Percentiles rank a stretch among this genome's conserved stretches.
Conservation (phyloP, 805 yeast genomes). For the Wickerhamiella azyma region DNA sequence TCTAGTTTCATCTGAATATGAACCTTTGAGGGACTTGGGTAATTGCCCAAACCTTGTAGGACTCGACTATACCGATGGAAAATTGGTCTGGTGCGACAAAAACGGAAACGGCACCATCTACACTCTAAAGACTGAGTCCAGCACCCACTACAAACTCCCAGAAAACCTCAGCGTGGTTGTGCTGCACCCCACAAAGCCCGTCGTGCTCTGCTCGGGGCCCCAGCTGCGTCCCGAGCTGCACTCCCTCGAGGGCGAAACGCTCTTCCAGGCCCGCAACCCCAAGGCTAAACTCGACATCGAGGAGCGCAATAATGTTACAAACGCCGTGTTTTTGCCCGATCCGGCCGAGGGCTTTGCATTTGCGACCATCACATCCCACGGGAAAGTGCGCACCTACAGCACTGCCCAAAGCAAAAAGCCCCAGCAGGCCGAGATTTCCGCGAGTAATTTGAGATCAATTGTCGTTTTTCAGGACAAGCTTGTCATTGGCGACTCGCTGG, state of each 20-base stretch:
- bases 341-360: conserved; percentile 31
- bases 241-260: conserved; percentile 17
- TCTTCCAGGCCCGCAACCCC: conserved; percentile 74
- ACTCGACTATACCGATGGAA: conserved; percentile 10
- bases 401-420: conserved; percentile 61
- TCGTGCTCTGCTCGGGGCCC: conserved; percentile 77
- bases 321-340: conserved; percentile 33
- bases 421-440: conserved; percentile 38
- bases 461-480: conserved; percentile 32
- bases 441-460: conserved; percentile 37
- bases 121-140: conserved; percentile 18
- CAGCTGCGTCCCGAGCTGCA: conserved; percentile 52
- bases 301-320: conserved; percentile 69
- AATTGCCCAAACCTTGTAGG: conserved; percentile 12
- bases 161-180: conserved; percentile 9
- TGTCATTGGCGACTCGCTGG: conserved; percentile 60
- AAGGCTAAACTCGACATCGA: conserved; percentile 61
- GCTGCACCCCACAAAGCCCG: conserved; percentile 32
- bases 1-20: conserved; percentile 13
- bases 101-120: conserved; percentile 23
- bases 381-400: conserved; percentile 64
- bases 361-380: conserved; percentile 57
- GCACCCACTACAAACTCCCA: conserved; percentile 4
- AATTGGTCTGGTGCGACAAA: conserved; percentile 23
- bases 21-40: conserved; percentile 12